Base-by-base conservation (phyloP, 192 early-diverging fungal genomes). In the Linnemannia hyalina region DNA sequence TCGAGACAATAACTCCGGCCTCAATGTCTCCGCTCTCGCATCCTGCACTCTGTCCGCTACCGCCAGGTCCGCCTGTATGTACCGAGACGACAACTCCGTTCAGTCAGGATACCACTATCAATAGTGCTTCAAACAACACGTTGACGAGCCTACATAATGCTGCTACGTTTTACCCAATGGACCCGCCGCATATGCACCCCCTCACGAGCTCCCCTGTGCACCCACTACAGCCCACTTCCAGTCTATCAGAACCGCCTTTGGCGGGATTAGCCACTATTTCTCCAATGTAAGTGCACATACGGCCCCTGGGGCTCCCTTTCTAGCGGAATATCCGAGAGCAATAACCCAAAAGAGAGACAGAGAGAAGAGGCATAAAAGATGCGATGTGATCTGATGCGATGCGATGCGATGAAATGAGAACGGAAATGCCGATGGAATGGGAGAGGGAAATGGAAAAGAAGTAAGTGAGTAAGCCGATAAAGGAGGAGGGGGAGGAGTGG, bases 211-310 rank as follows among this genome's bases (percentile, higher is more conserved):
- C 60, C 0, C 29, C 60, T 65, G 60, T 57, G 35, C 80, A 75
- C 49, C 74, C 80, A 16, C 68, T 81, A 38, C 80, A 75, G 38
- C 57, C 80, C 2, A 47, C 6, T 22, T 22, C 77, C 73, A 52
- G n/a, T 49, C 36, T 70, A 29, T 47, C 35, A 18, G 82, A 83
- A 4, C 82, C 60, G n/a, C 55, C 40, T 5, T n/a, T 83, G n/a
- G 44, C 76, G 22, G 76, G 82, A n/a, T 32, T 83, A 13, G 72
- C 82, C 23, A 78, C 75, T 70, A 10, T 78, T 13, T 52, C 82
- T 36, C 76, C 81, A 36, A 55, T 47, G 81, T 77, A 77, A 72
- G 72, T 68, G 22, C 20, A 23, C 54, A 70, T 65, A 65, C 60
- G 32, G 26, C 60, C 60, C 29, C 11, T 9, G 29, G 60, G 29